Evolutionary conservation across 2,329 filamentous ascomycete genomes (phyloP).

Genomic region (Penicillium sp.): DNA sequence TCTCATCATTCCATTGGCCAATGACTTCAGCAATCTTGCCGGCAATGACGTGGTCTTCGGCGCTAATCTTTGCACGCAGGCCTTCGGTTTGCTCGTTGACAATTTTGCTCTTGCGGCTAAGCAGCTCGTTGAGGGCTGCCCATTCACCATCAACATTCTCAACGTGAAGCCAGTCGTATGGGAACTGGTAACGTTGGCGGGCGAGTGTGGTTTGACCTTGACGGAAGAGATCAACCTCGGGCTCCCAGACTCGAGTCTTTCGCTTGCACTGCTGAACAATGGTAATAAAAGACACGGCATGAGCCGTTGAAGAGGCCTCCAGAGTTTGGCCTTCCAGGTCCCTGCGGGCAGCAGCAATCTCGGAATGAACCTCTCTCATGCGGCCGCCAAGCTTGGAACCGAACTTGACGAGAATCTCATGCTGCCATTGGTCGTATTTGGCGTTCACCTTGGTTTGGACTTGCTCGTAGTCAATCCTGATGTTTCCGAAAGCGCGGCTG

Average conservation of each 20-base stretch:
- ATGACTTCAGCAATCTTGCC: slow-evolving; percentile 86
- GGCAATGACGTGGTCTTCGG: slow-evolving; percentile 86
- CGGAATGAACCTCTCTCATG: slow-evolving; percentile 87
- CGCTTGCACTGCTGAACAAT: slow-evolving; percentile 95
- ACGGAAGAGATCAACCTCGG: slow-evolving; percentile 92
- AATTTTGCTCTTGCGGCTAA: slow-evolving; percentile 88
- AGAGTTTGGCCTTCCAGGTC: slow-evolving; percentile 90
- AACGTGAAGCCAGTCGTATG: slow-evolving; percentile 89
- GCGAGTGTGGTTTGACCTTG: slow-evolving; percentile 91
- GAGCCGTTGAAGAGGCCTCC: slow-evolving; percentile 90
- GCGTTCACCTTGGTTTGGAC: slow-evolving; percentile 98
- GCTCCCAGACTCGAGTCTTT: slow-evolving; percentile 89
- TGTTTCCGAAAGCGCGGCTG: slow-evolving; percentile 85
- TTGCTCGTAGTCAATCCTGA: slow-evolving; percentile 96
- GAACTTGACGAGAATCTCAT: slow-evolving; percentile 93
- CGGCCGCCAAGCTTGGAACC: slow-evolving; percentile 81
- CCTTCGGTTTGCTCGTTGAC: slow-evolving; percentile 96
- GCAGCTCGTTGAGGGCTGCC: slow-evolving; percentile 86
- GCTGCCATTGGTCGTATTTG: slow-evolving; percentile 99
- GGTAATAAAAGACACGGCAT: slow-evolving; percentile 97
- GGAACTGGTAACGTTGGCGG: slow-evolving; percentile 90
- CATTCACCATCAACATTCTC: slow-evolving; percentile 97
- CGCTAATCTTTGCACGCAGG: slow-evolving; percentile 87
- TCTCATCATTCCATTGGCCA: slow-evolving; percentile 89
- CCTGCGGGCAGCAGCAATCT: slow-evolving; percentile 84